A percentile compares a stretch with the other conserved stretches of the same genome.
Evolutionary conservation across 345 rosid species (phyloP).

Genomic region (Salix arbutifolia): DNA sequence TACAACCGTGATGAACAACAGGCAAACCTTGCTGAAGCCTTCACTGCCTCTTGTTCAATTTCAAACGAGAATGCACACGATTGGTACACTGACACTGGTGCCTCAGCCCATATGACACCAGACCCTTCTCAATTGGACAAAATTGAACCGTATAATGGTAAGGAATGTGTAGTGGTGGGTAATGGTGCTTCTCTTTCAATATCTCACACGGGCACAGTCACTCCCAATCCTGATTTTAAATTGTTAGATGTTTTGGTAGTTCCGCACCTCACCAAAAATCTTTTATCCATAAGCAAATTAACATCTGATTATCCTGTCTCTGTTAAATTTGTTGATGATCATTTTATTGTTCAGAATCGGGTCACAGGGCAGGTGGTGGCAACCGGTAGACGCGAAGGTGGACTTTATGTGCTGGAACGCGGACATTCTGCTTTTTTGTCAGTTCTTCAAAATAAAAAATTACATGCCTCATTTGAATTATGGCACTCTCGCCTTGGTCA

Average conservation of each 20-base stretch:
- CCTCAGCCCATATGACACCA: background rate
- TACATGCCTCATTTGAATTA: constrained; percentile 7
- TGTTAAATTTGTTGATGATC: background rate
- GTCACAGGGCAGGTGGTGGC: background rate
- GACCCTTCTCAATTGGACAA: background rate
- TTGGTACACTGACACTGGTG: background rate
- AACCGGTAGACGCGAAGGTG: background rate
- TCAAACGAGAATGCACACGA: background rate
- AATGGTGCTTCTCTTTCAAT: constrained; percentile 13
- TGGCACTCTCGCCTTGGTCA: constrained; percentile 11
- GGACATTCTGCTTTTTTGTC: background rate
- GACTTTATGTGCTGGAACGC: background rate
- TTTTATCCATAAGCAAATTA: constrained; percentile 15
- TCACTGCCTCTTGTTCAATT: too few species aligned
- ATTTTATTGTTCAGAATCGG: background rate
- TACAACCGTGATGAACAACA: background rate
- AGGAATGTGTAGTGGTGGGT: constrained; percentile 12
- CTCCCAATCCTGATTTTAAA: background rate
- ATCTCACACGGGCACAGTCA: background rate
- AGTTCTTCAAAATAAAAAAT: background rate
- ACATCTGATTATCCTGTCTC: background rate
- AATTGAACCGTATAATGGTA: background rate
- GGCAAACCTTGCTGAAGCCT: background rate
- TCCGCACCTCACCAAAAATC: constrained; percentile 9
- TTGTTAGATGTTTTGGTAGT: constrained; percentile 11